phyloP scores from a whole-genome alignment of 2,329 filamentous ascomycete genomes.

The Paracoccidioides brasiliensis region DNA sequence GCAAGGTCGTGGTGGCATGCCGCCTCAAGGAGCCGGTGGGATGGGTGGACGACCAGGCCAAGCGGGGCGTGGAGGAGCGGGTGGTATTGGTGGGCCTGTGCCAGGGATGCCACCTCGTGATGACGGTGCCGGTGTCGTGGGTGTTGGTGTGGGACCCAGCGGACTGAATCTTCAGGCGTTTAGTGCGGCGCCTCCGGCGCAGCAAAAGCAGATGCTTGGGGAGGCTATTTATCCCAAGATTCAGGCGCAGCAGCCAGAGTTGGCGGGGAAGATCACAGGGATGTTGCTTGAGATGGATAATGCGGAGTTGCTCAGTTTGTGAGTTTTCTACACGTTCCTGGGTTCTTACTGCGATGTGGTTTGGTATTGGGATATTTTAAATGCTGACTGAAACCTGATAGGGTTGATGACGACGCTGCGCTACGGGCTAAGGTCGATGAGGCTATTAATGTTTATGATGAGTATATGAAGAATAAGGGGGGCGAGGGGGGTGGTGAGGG shows the following conservation, averaged over 20 bases:
- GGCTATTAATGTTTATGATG: constrained; percentile 92
- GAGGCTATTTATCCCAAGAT: constrained; percentile 99
- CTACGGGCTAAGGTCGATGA: constrained; percentile 94
- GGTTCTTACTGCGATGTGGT: constrained; percentile 1
- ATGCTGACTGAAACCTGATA: constrained; percentile 27
- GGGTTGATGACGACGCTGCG: constrained; percentile 77
- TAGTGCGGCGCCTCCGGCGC: constrained; percentile 44
- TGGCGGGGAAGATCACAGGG: constrained; percentile 98
- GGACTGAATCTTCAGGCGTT: constrained; percentile 39
- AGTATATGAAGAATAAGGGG: constrained; percentile 85
- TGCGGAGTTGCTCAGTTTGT: constrained; percentile 83
- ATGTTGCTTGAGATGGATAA: constrained; percentile 99
- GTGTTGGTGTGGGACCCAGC: constrained; percentile 18
- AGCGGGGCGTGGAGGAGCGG: constrained; percentile 28
- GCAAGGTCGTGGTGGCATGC: constrained; percentile 33
- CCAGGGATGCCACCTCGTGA: constrained; percentile 24
- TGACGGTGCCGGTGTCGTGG: constrained; percentile 19
- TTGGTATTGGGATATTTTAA: constrained; percentile 9
- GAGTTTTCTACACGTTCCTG: constrained; percentile 39
- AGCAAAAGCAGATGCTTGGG: constrained; percentile 98
- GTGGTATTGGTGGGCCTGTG: background rate
- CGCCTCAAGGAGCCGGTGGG: constrained; percentile 24
- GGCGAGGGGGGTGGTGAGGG: constrained; percentile 33
- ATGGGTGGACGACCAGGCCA: constrained; percentile 27
- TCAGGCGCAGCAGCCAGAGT: constrained; percentile 78